Base-by-base conservation (phyloP, 1,284 basidiomycete species). In the Austroboletus niveus region DNA sequence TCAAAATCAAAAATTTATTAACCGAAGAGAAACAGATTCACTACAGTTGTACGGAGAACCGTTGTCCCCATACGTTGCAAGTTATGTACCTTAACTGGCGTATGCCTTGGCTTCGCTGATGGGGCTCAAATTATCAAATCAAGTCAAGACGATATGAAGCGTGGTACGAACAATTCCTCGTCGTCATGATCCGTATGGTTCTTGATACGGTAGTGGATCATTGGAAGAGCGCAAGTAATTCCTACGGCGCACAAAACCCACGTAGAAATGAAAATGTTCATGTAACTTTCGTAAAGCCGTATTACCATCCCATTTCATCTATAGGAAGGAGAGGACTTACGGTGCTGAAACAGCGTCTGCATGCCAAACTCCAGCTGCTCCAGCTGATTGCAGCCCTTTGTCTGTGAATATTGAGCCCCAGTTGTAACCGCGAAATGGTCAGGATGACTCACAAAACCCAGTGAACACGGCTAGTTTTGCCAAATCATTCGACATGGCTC, bases 231-330 rank as follows among this genome's bases (percentile, higher is more conserved):
- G 46, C 58, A 72, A 38, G 68, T 1, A 29, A 75, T 58, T 22
- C 72, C 73, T 4, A 52, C 71, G 2, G 59, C 65, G 38, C 68
- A 60, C 42, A 72, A 61, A 24, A 60, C 60, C 71, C 71, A 72
- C 3, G 71, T 72, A 15, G 72, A 73, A 40, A 64, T 57, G 51
- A 72, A 72, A 27, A 74, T 69, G 48, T 57, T 73, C 61, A 72
- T 70, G 56, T 63, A 72, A 15, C 72, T 73, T 41, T 59, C 8
- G 41, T 12, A 35, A 43, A 15, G 22, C 15, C 29, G 11, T 15
- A n/a, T 42, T 30, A 43, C 4, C 10, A 35, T 32, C 14, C 8
- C 46, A n/a, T 31, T 17, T 32, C 12, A 34, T 11, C 7, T 17
- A 20, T n/a, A 32, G 3, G 24, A 15, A 4, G 27, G 20, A 42